These are phyloP conservation scores for Handroanthus guayacan DNA, from an alignment of 257 asterid genomes.

Conservation along the genomic window DNA sequence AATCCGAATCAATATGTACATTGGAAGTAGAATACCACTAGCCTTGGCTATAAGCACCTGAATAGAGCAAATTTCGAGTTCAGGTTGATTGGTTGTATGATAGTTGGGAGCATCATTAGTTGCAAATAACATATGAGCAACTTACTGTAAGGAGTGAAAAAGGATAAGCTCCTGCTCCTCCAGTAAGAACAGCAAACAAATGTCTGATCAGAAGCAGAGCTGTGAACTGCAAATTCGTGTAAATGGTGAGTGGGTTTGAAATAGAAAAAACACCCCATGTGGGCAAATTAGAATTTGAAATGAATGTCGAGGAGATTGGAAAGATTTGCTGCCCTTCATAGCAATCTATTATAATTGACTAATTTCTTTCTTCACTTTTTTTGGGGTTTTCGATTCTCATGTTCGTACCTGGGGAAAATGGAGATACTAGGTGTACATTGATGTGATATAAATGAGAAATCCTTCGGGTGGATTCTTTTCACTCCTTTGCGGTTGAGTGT, in stretches of 20 bases:
- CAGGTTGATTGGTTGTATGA: background rate
- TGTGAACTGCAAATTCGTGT: slow-evolving; percentile 42
- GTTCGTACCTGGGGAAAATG: too few relatives aligned
- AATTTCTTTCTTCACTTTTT: background rate
- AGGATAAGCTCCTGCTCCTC: slow-evolving; percentile 63
- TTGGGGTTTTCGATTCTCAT: background rate
- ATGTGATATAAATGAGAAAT: too few relatives aligned
- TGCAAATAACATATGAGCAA: slow-evolving; percentile 6
- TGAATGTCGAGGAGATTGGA: background rate
- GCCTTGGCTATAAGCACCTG: slow-evolving; percentile 73
- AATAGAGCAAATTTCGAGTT: background rate
- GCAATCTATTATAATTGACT: background rate
- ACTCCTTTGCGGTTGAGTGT: too few relatives aligned
- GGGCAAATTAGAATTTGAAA: background rate
- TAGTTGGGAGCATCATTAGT: background rate
- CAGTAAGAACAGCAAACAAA: slow-evolving; percentile 53
- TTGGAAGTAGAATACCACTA: slow-evolving; percentile 77
- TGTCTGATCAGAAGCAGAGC: slow-evolving; percentile 60
- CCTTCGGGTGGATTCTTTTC: too few relatives aligned
- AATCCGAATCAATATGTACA: slow-evolving; percentile 70
- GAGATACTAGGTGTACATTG: too few relatives aligned
- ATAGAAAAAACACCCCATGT: background rate
- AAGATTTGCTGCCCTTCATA: background rate
- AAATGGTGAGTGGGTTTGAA: background rate
- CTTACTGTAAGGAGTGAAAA: slow-evolving; percentile 81